Percentiles rank a stretch among this genome's conserved stretches.
Conservation (phyloP, 768 basidiomycete species). For the Hericium coralloides region DNA sequence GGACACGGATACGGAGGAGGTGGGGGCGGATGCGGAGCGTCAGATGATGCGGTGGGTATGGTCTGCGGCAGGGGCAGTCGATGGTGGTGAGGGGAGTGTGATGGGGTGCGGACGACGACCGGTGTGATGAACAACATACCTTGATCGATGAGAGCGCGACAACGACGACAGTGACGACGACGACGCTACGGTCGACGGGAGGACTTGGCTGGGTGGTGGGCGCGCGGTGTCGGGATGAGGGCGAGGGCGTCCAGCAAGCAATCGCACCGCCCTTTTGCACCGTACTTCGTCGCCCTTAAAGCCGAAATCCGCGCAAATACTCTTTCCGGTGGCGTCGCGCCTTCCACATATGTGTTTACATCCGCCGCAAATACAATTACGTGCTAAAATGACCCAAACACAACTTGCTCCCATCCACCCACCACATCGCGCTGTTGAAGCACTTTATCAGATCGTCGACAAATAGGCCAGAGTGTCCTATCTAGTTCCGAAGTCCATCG, state of each 20-base stretch:
- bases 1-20: conserved; percentile 16
- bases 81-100: conserved; percentile 21
- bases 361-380: background rate
- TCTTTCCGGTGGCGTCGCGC: background rate
- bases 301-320: conserved; percentile 1
- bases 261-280: background rate
- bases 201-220: background rate
- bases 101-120: conserved; percentile 18
- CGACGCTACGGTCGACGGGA: background rate
- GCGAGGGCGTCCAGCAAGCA: background rate
- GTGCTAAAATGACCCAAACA: no score
- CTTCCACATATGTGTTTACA: background rate
- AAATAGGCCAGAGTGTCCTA: background rate
- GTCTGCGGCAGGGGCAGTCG: conserved; percentile 12
- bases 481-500: background rate
- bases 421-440: no score
- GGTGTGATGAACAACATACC: conserved; percentile 9
- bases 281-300: conserved; percentile 1
- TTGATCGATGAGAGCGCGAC: conserved; percentile 6
- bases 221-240: background rate
- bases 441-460: background rate
- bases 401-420: no score
- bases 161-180: background rate
- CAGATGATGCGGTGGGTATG: conserved; percentile 13
- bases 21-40: conserved; percentile 11